These are phyloP conservation scores for Cerioporus squamosus DNA, from an alignment of 1,284 basidiomycete genomes.

Conservation along the genomic window DNA sequence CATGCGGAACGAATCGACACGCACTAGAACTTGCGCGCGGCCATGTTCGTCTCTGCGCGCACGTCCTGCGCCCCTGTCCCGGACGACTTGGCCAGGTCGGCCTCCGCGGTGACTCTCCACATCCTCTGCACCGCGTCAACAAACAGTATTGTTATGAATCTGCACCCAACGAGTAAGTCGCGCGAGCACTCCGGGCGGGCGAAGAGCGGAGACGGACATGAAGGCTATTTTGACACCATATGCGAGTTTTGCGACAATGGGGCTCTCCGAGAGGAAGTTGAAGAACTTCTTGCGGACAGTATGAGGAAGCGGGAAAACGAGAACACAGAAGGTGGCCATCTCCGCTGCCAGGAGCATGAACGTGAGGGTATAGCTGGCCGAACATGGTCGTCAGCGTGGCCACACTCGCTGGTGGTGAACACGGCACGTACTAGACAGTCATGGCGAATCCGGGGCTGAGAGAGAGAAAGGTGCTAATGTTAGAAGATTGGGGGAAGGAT, in stretches of 20 bases:
- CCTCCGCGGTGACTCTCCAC: conserved; percentile 83
- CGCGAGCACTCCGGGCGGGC: neutral
- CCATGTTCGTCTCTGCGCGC: conserved; percentile 82
- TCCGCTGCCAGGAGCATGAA: conserved; percentile 79
- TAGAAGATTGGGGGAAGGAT: neutral
- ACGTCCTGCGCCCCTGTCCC: conserved; percentile 63
- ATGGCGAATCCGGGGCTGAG: conserved; percentile 40
- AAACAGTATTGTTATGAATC: conserved; percentile 87
- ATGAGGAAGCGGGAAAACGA: conserved; percentile 81
- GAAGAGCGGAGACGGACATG: conserved; percentile 61
- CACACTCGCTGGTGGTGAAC: neutral
- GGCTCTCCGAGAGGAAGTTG: conserved; percentile 74
- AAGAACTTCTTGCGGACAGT: conserved; percentile 75
- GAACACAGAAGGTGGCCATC: conserved; percentile 76
- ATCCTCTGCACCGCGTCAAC: conserved; percentile 94
- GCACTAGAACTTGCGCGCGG: conserved; percentile 93
- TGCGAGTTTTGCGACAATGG: conserved; percentile 72
- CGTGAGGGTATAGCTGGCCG: conserved; percentile 69
- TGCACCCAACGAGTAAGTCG: conserved; percentile 34
- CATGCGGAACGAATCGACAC: conserved; percentile 33
- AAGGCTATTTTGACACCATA: conserved; percentile 93
- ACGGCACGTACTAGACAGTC: conserved; percentile 70
- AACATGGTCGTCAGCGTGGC: neutral
- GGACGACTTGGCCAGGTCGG: conserved; percentile 70
- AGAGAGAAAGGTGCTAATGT: too few relatives aligned